phyloP scores from a whole-genome alignment of 805 yeast genomes.

The Ogataea neopini region DNA sequence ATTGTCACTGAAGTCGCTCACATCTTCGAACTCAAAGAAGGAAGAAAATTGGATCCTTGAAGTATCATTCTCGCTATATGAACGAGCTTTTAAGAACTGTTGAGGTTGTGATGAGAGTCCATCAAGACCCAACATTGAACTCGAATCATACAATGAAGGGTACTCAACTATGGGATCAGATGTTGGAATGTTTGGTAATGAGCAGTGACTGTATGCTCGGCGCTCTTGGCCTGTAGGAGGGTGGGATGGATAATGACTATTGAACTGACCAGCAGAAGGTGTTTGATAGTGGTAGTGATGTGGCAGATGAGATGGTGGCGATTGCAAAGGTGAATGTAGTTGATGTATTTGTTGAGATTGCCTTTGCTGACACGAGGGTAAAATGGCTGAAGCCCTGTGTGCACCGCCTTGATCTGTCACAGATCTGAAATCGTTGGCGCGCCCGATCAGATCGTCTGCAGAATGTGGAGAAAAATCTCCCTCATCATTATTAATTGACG shows the following conservation, averaged over 20 bases:
- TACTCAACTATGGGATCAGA: slow-evolving; percentile 25
- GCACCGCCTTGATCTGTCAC: slow-evolving; percentile 6
- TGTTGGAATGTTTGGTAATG: slow-evolving; percentile 16
- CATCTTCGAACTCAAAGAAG: slow-evolving; percentile 22
- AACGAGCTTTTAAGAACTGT: slow-evolving; percentile 7
- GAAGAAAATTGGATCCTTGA: slow-evolving; percentile 14
- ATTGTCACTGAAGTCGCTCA: slow-evolving; percentile 22
- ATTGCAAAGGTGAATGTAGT: background rate
- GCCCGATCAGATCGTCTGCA: slow-evolving; percentile 3
- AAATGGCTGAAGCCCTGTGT: background rate
- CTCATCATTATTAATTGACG: background rate
- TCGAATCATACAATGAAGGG: slow-evolving; percentile 22
- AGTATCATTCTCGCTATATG: slow-evolving; percentile 11
- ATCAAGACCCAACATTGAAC: slow-evolving; percentile 7
- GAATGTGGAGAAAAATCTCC: background rate
- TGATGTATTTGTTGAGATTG: background rate
- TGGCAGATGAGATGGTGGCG: background rate
- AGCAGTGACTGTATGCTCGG: slow-evolving; percentile 5
- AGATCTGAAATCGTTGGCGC: slow-evolving; percentile 1
- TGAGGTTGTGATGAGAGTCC: slow-evolving; percentile 16
- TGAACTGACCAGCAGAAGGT: slow-evolving; percentile 9
- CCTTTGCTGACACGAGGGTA: background rate
- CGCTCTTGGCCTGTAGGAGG: slow-evolving; percentile 14
- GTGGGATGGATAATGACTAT: slow-evolving; percentile 17
- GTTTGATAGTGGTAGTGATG: background rate